Conservation (phyloP, 352 stramenopile genomes). For the Pythium periplocum region DNA sequence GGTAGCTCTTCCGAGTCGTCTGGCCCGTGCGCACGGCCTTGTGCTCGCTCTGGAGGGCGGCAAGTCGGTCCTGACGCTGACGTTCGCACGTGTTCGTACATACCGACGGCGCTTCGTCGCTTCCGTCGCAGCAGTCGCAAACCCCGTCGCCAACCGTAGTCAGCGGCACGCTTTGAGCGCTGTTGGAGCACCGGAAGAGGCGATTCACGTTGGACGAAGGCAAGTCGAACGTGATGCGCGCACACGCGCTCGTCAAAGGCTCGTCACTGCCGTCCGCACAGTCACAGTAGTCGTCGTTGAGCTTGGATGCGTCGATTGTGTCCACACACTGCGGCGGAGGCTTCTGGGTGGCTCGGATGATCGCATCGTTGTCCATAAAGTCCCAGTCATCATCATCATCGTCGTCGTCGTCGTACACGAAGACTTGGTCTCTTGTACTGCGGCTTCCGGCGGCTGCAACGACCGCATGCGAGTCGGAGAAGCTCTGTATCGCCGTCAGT, state of each 20-base stretch:
- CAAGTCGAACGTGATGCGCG: constrained; percentile 13
- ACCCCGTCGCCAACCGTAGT: constrained; percentile 89
- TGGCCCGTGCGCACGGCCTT: constrained; percentile 20
- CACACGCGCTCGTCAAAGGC: constrained; percentile 76
- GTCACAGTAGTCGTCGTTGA: constrained; percentile 95
- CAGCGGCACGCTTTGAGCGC: constrained; percentile 30
- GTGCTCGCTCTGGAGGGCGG: constrained; percentile 16
- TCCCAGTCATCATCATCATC: constrained; percentile 57
- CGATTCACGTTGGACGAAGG: constrained; percentile 1
- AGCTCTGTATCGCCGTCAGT: background rate
- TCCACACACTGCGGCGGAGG: constrained; percentile 23
- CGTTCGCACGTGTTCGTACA: constrained; percentile 2
- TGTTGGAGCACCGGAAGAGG: constrained; percentile 34
- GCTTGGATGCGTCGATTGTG: constrained; percentile 19
- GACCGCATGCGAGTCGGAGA: constrained; percentile 8
- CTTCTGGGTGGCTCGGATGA: constrained; percentile 21
- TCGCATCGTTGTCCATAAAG: constrained; percentile 49
- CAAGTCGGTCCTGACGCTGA: constrained; percentile 17
- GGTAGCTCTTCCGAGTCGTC: constrained; percentile 21
- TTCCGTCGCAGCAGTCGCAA: constrained; percentile 98
- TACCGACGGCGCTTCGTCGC: constrained; percentile 66
- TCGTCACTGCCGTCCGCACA: constrained; percentile 91
- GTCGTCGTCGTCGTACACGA: constrained; percentile 32
- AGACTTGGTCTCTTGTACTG: constrained; percentile 7
- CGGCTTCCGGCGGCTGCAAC: background rate